These are phyloP conservation scores for Xylaria telfairii DNA, from an alignment of 495 filamentous ascomycete genomes.

Conservation along the genomic window DNA sequence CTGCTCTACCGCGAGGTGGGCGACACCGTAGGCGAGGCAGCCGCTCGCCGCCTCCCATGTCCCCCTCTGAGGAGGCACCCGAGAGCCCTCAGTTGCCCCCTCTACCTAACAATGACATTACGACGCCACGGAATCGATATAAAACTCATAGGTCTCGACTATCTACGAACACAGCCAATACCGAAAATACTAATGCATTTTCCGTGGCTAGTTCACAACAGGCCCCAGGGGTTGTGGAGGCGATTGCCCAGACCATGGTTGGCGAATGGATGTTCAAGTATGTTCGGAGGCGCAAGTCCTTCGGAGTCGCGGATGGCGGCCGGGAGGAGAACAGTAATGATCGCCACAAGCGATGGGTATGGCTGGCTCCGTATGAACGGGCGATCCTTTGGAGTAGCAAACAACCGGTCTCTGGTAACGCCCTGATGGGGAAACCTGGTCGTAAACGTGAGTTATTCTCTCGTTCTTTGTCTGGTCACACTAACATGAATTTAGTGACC, in stretches of 20 bases:
- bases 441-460: constrained; percentile 81
- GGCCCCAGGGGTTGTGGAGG: constrained; percentile 88
- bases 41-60: constrained; percentile 70
- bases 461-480: background rate
- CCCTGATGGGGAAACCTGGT: constrained; percentile 92
- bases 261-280: constrained; percentile 99
- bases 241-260: constrained; percentile 98
- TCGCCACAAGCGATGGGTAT: constrained; percentile 96
- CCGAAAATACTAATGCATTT: constrained; percentile 50
- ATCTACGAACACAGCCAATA: constrained; percentile 62
- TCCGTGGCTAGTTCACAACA: constrained; percentile 69
- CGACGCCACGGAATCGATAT: constrained; percentile 58
- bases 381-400: constrained; percentile 98
- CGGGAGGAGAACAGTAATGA: constrained; percentile 66
- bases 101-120: constrained; percentile 75
- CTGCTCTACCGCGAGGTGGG: constrained; percentile 64
- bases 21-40: constrained; percentile 57
- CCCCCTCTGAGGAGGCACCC: constrained; percentile 66
- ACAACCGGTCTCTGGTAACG: constrained; percentile 86
- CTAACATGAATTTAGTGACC: constrained; percentile 63
- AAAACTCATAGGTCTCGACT: constrained; percentile 56
- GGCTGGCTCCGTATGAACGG: constrained; percentile 94
- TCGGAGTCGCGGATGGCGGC: constrained; percentile 75
- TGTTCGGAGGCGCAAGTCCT: constrained; percentile 88
- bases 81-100: constrained; percentile 77